Evolutionary conservation across 306 rosid genomes (phyloP).

Genomic region (Sicyos edulis): DNA sequence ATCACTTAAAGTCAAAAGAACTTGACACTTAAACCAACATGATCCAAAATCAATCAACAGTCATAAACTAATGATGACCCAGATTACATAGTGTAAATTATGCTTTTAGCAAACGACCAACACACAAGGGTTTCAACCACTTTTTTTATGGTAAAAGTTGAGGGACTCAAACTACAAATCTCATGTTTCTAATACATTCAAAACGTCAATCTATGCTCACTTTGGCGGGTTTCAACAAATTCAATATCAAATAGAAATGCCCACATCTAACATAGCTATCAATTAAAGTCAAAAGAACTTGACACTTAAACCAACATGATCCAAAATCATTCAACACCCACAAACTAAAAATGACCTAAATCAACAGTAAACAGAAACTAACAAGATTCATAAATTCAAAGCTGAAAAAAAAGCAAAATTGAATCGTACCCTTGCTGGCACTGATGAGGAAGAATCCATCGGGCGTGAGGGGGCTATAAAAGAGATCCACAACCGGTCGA

Average conservation of each 20-base stretch:
- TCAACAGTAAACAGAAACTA: not conserved
- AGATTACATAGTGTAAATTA: too few species aligned
- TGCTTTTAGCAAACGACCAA: too few species aligned
- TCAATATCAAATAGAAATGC: not conserved
- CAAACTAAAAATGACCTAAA: not conserved
- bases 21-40: too few species aligned
- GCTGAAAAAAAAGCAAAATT: not conserved
- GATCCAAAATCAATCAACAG: too few species aligned
- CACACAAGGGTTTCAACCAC: too few species aligned
- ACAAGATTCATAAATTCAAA: not conserved
- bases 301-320: not conserved
- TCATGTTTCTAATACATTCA: too few species aligned
- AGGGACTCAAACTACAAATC: too few species aligned
- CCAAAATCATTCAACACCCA: not conserved
- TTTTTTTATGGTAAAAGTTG: too few species aligned
- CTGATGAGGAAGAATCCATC: conserved; percentile 95
- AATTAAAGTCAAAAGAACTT: not conserved
- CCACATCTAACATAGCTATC: not conserved
- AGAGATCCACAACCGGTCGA: conserved; percentile 91
- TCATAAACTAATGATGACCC: too few species aligned
- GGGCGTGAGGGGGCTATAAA: conserved; percentile 79
- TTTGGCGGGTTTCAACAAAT: not conserved
- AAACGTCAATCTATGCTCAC: too few species aligned
- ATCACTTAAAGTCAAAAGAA: too few species aligned
- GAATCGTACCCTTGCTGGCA: conserved; percentile 82